Base-by-base conservation (phyloP, 2,329 filamentous ascomycete genomes). In the Penicillium brasilianum region DNA sequence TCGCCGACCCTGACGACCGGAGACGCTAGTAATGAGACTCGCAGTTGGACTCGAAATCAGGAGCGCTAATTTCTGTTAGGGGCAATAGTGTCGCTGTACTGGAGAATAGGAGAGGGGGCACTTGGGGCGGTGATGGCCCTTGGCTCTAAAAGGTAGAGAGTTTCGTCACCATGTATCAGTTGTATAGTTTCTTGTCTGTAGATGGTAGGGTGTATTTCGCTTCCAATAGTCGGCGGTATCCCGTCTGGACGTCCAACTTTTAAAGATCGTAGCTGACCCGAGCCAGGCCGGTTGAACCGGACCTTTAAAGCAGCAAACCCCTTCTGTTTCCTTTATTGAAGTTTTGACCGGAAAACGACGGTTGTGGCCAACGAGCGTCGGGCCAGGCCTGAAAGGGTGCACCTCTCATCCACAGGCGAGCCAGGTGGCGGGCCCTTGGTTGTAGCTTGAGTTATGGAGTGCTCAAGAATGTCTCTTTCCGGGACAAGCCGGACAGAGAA, bases 311-410 rank as follows among this genome's bases (percentile, higher is more conserved):
- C 39, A 43, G 4, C 9, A 22, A 52, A n/a, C 44, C 54, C 39
- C 28, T 7, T 13, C 49, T 57, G 25, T 36, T 43, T 39, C 18
- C 28, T 34, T 16, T 55, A 61, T 68, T 68, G 61, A 55, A 60
- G 57, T 67, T 55, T 20, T 56, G 58, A 64, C 65, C 39, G 55
- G 61, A 58, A 6, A 28, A 30, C n/a, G 25, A 57, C 55, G 53
- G 54, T 51, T 7, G 43, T 41, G 49, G 36, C 55, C 57, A 56
- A 59, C 56, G 53, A 60, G 57, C 48, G 41, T 46, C 34, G 57
- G 39, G 34, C 46, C 51, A 54, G 61, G 34, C 55, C 30, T 62
- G 61, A 61, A 64, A 66, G 63, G 60, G 58, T 36, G 39, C 57
- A 61, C 55, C 58, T 7, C 37, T 16, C 22, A 7, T 25, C 11